Evolutionary conservation across 331 rosid species (phyloP).

Genomic region (Phaseolus coccineus): DNA sequence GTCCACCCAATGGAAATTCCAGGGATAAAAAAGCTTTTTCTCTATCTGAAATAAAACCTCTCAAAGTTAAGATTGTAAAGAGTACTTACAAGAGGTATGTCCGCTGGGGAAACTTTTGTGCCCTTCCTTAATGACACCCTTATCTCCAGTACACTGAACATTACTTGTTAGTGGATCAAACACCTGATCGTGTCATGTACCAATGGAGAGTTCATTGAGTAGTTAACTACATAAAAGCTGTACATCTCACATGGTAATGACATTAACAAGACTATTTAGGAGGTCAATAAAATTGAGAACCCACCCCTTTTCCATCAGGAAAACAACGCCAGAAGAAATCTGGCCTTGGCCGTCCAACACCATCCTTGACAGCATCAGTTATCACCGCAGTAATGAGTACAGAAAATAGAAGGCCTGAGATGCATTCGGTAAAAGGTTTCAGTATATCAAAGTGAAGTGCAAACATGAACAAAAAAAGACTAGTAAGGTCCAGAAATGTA

Average conservation of each 20-base stretch:
- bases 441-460: not conserved
- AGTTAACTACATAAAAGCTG: constrained; percentile 36
- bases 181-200: constrained; percentile 60
- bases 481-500: constrained; percentile 39
- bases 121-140: constrained; percentile 81
- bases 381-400: constrained; percentile 80
- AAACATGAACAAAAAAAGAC: constrained; percentile 26
- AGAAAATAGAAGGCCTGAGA: constrained; percentile 86
- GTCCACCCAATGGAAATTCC: not conserved
- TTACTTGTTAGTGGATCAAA: constrained; percentile 61
- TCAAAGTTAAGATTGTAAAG: constrained; percentile 39
- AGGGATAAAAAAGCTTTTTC: too few relatives aligned
- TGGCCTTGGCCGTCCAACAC: constrained; percentile 93
- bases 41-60: too few relatives aligned
- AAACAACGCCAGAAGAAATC: constrained; percentile 99
- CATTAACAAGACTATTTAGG: constrained; percentile 5
- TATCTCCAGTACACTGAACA: constrained; percentile 77
- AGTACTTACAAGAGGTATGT: constrained; percentile 90
- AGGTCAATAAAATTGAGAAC: constrained; percentile 34
- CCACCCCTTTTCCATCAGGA: constrained; percentile 83
- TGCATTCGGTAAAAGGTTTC: constrained; percentile 39
- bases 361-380: constrained; percentile 92
- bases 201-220: constrained; percentile 29
- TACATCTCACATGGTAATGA: constrained; percentile 26
- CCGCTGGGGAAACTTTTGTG: constrained; percentile 99